Evolutionary conservation across 164 flowering plant genomes (phyloP), one percentile per base, ranked within the genome.

Genomic region (Nymphaea colorata): DNA sequence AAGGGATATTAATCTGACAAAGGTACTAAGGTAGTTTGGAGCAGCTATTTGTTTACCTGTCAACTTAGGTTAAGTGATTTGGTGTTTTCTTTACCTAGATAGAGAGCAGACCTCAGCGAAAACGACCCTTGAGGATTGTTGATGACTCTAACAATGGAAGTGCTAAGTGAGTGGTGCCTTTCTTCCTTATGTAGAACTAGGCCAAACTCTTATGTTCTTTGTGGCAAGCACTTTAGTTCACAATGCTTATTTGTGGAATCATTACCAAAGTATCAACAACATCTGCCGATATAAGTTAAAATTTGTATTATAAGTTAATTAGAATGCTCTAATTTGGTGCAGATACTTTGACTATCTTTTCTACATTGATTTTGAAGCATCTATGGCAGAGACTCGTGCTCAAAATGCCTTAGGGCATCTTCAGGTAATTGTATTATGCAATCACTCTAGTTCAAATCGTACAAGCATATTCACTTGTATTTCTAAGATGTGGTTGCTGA

Each of bases 301-400:
- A 25, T 25, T 25, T 25, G 36, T 25, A 25, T 25, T 25, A 25
- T 25, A 25, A 25, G 36, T 25, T 25, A 25, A 25, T 1, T 25
- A 25, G 36, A 25, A 25, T 25, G 36, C 36, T 25, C 36, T 25
- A 25, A 25, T 25, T 61, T 61, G 36, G n/a, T 59, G 74, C 87
- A 94, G 97, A 80, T 88, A 90, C 76, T 94, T 94, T 67, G 97
- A 94, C 74, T 91, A 91, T 80, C 89, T 94, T 60, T 94, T 94
- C 71, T 94, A 86, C 69, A 79, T 91, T 17, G 97, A 94, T 72
- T 90, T 94, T 74, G 96, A 94, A 83, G 99, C 99, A 61, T 94
- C 99, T 8, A 91, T 94, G 96, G 97, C 93, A 6, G 98, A 91
- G 11, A 80, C 82, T 44, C 88, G 95, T 51, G 93, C 96, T 4